phyloP scores from a whole-genome alignment of 306 rosid genomes.

The Notholithocarpus densiflorus region DNA sequence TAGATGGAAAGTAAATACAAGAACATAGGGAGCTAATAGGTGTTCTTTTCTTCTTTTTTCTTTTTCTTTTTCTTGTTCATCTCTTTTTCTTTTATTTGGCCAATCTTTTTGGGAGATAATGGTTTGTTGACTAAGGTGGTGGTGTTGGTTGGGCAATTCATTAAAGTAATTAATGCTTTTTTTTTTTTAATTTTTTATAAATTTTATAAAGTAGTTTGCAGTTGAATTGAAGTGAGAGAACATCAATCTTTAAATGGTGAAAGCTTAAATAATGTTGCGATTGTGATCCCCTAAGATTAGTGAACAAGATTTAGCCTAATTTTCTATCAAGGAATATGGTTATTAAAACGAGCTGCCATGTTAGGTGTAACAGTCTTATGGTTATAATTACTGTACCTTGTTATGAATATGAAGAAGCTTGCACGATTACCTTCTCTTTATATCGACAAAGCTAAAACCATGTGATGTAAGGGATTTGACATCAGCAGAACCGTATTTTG shows the following conservation, averaged over 20 bases:
- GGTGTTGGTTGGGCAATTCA: slow-evolving; percentile 59
- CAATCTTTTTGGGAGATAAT: slow-evolving; percentile 45
- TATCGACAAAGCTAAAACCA: neutral
- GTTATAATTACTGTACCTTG: neutral
- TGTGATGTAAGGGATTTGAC: neutral
- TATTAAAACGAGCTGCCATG: slow-evolving; percentile 25
- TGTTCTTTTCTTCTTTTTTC: slow-evolving; percentile 21
- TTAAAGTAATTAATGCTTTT: slow-evolving; percentile 46
- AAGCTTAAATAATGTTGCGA: neutral
- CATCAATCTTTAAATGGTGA: slow-evolving; percentile 17
- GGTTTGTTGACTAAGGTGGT: slow-evolving; percentile 56
- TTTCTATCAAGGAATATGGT: slow-evolving; percentile 24
- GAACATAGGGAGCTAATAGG: slow-evolving; percentile 32
- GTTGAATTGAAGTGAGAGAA: slow-evolving; percentile 14
- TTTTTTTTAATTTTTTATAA: neutral
- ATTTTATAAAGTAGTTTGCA: slow-evolving; percentile 22
- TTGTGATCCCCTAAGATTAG: neutral
- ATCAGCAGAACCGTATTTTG: neutral
- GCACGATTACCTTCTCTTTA: neutral
- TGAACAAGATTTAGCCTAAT: neutral
- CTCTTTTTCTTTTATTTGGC: slow-evolving; percentile 33
- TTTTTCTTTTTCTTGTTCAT: slow-evolving; percentile 20
- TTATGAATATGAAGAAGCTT: neutral
- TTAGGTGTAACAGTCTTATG: slow-evolving; percentile 19
- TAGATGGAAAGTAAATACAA: slow-evolving; percentile 41